phyloP scores from a whole-genome alignment of 2,329 filamentous ascomycete species.

The Exophiala oligosperma region DNA sequence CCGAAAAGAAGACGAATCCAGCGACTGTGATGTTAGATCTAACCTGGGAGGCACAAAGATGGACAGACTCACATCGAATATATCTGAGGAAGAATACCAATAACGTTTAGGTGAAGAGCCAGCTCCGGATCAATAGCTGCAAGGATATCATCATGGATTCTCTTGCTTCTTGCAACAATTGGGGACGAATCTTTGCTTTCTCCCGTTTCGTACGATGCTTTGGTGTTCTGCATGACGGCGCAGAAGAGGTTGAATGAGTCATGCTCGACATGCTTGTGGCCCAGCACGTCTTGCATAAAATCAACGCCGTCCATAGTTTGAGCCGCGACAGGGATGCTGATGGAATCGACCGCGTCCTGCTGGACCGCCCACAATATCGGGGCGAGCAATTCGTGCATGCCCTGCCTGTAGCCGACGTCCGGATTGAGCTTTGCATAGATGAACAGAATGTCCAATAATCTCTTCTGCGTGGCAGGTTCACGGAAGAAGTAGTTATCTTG shows the following conservation, averaged over 20 bases:
- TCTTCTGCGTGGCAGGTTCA: slow-evolving; percentile 71
- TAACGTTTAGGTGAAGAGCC: slow-evolving; percentile 72
- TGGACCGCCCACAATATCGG: slow-evolving; percentile 84
- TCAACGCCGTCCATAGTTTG: slow-evolving; percentile 43
- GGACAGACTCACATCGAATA: slow-evolving; percentile 73
- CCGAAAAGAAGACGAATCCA: slow-evolving; percentile 95
- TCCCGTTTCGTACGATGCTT: slow-evolving; percentile 79
- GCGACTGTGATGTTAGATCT: slow-evolving; percentile 55
- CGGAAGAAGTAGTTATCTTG: slow-evolving; percentile 92
- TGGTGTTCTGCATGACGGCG: slow-evolving; percentile 82
- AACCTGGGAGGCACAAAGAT: not conserved
- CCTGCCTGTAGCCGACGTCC: slow-evolving; percentile 87
- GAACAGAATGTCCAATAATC: slow-evolving; percentile 87
- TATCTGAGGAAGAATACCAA: slow-evolving; percentile 93
- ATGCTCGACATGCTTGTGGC: slow-evolving; percentile 77
- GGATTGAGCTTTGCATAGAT: slow-evolving; percentile 93
- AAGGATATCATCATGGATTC: slow-evolving; percentile 81
- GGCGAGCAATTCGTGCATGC: slow-evolving; percentile 95
- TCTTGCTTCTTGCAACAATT: slow-evolving; percentile 82
- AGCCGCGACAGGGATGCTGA: slow-evolving; percentile 36
- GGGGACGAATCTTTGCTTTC: slow-evolving; percentile 56
- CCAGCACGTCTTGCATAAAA: slow-evolving; percentile 65
- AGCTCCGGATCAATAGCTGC: slow-evolving; percentile 80
- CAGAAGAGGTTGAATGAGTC: slow-evolving; percentile 87
- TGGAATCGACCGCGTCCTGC: slow-evolving; percentile 70